Conservation (phyloP, 2,329 filamentous ascomycete genomes). For the Trichoderma gracile region DNA sequence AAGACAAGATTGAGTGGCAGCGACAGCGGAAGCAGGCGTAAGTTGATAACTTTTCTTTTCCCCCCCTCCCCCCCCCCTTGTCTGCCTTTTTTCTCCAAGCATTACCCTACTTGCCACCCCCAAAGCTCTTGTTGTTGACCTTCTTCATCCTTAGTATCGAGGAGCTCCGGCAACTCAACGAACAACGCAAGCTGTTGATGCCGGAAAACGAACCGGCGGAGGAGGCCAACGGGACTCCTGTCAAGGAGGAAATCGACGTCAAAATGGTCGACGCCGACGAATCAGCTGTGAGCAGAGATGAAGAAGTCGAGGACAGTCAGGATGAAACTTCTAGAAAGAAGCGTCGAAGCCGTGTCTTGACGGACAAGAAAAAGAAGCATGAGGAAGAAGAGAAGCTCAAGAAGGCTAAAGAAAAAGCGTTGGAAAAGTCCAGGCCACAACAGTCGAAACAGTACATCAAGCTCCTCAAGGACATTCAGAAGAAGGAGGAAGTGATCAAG, state of each 20-base stretch:
- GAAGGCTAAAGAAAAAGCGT: conserved; percentile 70
- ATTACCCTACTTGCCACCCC: no score
- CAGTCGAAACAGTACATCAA: conserved; percentile 88
- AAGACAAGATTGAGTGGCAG: conserved; percentile 93
- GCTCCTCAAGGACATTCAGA: conserved; percentile 83
- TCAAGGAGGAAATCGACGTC: conserved; percentile 54
- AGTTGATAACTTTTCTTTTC: conserved; percentile 38
- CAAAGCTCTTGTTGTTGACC: conserved; percentile 9
- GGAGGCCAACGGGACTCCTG: conserved; percentile 51
- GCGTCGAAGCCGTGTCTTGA: conserved; percentile 57
- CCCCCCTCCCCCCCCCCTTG: not conserved
- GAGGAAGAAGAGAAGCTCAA: conserved; percentile 71
- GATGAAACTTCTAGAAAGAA: conserved; percentile 61
- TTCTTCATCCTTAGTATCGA: conserved; percentile 55
- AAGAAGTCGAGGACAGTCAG: conserved; percentile 68
- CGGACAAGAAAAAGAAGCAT: conserved; percentile 73
- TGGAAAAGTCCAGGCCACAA: conserved; percentile 68
- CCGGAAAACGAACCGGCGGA: conserved; percentile 71
- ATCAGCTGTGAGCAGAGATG: conserved; percentile 54
- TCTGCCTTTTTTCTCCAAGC: not conserved
- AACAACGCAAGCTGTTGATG: conserved; percentile 70
- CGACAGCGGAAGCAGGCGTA: conserved; percentile 69
- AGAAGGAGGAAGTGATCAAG: conserved; percentile 77
- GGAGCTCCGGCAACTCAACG: conserved; percentile 69
- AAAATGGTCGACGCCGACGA: conserved; percentile 67